Percentiles rank a stretch among this genome's conserved stretches.
Conservation (phyloP, 805 yeast species). For the Saccharomyces kudriavzevii region DNA sequence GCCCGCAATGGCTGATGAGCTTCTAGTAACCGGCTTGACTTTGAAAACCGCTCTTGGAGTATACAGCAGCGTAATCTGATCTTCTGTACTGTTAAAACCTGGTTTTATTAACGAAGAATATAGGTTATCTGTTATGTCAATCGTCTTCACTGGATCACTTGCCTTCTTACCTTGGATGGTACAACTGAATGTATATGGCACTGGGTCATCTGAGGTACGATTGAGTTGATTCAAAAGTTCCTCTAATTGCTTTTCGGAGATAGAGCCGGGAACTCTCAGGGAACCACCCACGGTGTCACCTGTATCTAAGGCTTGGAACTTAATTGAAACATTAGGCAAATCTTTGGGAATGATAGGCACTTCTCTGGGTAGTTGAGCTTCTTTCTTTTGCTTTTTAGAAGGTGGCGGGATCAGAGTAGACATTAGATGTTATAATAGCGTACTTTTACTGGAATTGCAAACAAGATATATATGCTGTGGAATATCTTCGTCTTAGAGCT, state of each 20-base stretch:
- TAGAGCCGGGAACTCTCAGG: slow-evolving; percentile 83
- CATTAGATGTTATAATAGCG: slow-evolving; percentile 37
- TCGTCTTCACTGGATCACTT: slow-evolving; percentile 31
- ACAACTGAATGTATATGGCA: slow-evolving; percentile 81
- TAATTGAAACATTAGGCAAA: slow-evolving; percentile 78
- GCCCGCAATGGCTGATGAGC: slow-evolving; percentile 88
- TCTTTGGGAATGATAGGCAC: slow-evolving; percentile 67
- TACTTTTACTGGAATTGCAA: neutral
- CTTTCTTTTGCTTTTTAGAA: slow-evolving; percentile 76
- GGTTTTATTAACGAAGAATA: slow-evolving; percentile 81
- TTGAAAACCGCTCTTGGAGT: slow-evolving; percentile 94
- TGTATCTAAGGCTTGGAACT: slow-evolving; percentile 87
- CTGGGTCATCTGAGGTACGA: slow-evolving; percentile 67
- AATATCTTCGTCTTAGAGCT: neutral
- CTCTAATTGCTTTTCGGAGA: slow-evolving; percentile 79
- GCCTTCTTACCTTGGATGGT: slow-evolving; percentile 38
- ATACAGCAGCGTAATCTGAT: slow-evolving; percentile 78
- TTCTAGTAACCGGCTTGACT: slow-evolving; percentile 82
- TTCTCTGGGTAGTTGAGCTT: slow-evolving; percentile 74
- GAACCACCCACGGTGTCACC: slow-evolving; percentile 82
- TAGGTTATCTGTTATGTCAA: slow-evolving; percentile 72
- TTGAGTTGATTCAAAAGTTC: slow-evolving; percentile 74
- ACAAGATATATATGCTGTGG: neutral
- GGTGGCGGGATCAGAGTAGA: slow-evolving; percentile 93
- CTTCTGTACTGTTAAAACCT: slow-evolving; percentile 83